Evolutionary conservation across 139 green algal species (phyloP), one percentile per base, ranked within the genome.

Genomic region (Nannochloris sp.): DNA sequence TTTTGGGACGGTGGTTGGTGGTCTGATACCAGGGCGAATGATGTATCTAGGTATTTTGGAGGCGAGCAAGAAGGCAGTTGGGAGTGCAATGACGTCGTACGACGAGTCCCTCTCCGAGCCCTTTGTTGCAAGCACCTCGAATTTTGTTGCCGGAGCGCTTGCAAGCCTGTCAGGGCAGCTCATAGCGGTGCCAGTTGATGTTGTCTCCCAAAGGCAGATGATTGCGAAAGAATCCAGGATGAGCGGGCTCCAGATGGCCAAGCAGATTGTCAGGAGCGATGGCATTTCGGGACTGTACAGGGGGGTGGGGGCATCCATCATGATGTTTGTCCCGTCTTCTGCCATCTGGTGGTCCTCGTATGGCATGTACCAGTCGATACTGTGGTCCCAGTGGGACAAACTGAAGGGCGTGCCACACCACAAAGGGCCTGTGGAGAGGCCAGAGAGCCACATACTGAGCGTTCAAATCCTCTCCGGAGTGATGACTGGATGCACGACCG

Each of bases 101-200:
- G 44, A 83, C 5, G 18, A 16, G 5, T 29, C 18, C 23, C 54
- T 89, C 8, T 59, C 57, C 5, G 71, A 78, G 25, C 64, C 83
- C 5, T 66, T 76, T 21, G 43, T 72, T 8, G 71, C 75, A n/a
- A 87, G 75, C 8, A 57, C 69, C 4, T 60, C 78, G 34, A 89
- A 79, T 66, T 88, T 90, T 46, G 61, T 84, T 2, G 90, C 71
- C 8, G 91, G 90, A 15, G 81, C 73, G 4, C 55, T 70, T 2
- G 88, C 81, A 4, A 86, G 70, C 4, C 56, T 94, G 2, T 72
- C 78, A 64, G 89, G 84, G 0, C 91, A 97, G 69, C 44, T 69
- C 3, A 73, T 97, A 8, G 77, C 84, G 0, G 91, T 97, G 10
- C 91, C 91, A 34, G 75, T 97, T 3, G 91, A 97, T 64, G 90